Evolutionary conservation across 495 filamentous ascomycete species (phyloP).

Genomic region (Aspergillus cristatus): DNA sequence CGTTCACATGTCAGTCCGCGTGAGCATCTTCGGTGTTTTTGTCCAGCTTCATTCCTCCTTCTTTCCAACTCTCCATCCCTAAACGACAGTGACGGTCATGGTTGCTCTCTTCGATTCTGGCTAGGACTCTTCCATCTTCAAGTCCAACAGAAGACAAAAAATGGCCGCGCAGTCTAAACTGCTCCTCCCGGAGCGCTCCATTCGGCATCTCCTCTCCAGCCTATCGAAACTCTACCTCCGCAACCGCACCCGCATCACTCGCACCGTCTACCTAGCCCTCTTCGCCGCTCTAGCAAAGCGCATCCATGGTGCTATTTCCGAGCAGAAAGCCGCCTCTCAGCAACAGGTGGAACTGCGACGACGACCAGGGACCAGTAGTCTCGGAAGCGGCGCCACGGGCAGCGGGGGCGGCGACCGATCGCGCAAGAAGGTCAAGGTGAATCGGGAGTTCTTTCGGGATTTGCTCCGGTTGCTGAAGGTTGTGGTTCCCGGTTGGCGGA

Average conservation of each 20-base stretch:
- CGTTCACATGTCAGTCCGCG: not conserved
- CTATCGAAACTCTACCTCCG: constrained; percentile 69
- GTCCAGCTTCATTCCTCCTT: not conserved
- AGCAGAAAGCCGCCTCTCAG: constrained; percentile 80
- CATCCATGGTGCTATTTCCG: constrained; percentile 80
- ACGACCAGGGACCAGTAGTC: constrained; percentile 45
- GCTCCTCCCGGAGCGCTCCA: constrained; percentile 54
- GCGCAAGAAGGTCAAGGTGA: constrained; percentile 83
- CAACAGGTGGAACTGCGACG: constrained; percentile 57
- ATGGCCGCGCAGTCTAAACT: constrained; percentile 86
- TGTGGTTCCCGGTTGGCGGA: constrained; percentile 80
- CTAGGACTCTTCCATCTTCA: constrained; percentile 12
- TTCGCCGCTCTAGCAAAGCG: constrained; percentile 82
- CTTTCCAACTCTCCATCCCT: not conserved
- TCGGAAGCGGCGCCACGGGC: constrained; percentile 12
- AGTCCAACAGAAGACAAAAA: not conserved
- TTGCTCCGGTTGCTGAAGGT: constrained; percentile 72
- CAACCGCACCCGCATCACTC: constrained; percentile 83
- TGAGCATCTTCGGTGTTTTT: not conserved
- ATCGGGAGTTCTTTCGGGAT: constrained; percentile 89
- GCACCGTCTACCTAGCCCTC: constrained; percentile 84
- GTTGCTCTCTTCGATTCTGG: constrained; percentile 20
- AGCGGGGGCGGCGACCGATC: constrained; percentile 34
- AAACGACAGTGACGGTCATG: constrained; percentile 18
- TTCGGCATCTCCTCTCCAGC: constrained; percentile 64